These are phyloP conservation scores for Ustilago tritici DNA, from an alignment of 1,284 basidiomycete genomes.

Conservation along the genomic window DNA sequence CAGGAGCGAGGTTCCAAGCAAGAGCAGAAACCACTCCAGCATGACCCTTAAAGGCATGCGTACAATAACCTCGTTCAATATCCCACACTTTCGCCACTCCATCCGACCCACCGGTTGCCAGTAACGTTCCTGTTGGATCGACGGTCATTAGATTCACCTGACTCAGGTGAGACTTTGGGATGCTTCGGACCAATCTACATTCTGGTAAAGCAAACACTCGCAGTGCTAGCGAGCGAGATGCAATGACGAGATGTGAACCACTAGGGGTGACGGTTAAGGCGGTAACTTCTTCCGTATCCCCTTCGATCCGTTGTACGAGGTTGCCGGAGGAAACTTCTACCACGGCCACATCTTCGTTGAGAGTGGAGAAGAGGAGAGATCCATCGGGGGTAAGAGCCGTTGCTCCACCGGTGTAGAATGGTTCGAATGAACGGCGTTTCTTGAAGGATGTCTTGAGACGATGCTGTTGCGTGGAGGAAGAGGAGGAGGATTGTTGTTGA, in stretches of 20 bases:
- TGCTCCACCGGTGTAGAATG: conserved; percentile 68
- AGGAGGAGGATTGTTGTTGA: conserved; percentile 35
- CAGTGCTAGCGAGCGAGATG: conserved; percentile 72
- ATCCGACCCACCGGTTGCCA: conserved; percentile 95
- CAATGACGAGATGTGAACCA: conserved; percentile 71
- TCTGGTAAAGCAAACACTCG: conserved; percentile 72
- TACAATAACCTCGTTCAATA: conserved; percentile 85
- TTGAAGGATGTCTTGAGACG: conserved; percentile 55
- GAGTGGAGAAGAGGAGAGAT: conserved; percentile 82
- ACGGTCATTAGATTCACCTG: conserved; percentile 84
- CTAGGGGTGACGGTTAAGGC: conserved; percentile 70
- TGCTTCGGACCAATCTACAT: conserved; percentile 75
- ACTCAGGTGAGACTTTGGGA: conserved; percentile 87
- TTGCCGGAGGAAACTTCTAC: conserved; percentile 82
- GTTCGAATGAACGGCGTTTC: conserved; percentile 52
- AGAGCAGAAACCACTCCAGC: conserved; percentile 96
- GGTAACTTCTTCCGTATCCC: conserved; percentile 73
- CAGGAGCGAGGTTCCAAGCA: conserved; percentile 81
- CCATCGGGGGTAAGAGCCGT: conserved; percentile 85
- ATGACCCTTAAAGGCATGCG: conserved; percentile 89
- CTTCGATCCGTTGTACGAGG: conserved; percentile 72
- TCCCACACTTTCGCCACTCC: conserved; percentile 98
- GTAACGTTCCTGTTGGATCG: conserved; percentile 87
- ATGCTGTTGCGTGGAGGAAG: conserved; percentile 19
- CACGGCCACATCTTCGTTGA: conserved; percentile 85